Base-by-base conservation (phyloP, 2,329 filamentous ascomycete genomes). In the Penicillium digitatum region DNA sequence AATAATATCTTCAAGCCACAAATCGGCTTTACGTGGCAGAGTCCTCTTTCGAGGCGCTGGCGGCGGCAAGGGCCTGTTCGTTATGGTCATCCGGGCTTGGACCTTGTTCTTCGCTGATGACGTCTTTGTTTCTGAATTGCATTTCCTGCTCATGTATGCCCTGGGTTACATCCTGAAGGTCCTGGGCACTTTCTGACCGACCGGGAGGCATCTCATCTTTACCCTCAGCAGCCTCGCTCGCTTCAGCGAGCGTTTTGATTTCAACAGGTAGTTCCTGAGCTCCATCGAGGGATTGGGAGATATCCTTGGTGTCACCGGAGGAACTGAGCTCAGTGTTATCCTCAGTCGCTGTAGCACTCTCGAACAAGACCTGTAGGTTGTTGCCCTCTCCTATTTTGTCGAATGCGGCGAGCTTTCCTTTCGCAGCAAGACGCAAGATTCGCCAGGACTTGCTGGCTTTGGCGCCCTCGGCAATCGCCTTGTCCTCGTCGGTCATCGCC, bases 361-460 rank as follows among this genome's bases (percentile, higher is more conserved):
- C 74, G 55, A 81, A 79, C 56, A 82, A 74, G 56, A 74, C 71
- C 58, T 82, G 76, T 57, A 86, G 69, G 60, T 90, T 89, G 68
- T 88, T 88, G 38, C 88, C 86, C 61, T 91, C 87, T 52, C 96
- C 91, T 45, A 96, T 88, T 72, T 88, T 90, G 72, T 97, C 92
- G 71, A 97, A 94, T 20, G 85, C 77, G 42, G 84, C 82, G 62
- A 97, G 81, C 64, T 87, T 88, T 54, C 81, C 85, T 61, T 84
- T 85, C 53, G 88, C 86, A 10, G 90, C 88, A 60, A 95, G 83
- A 49, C 94, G 85, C 59, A 99, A 77, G 5, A 90, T 89, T 63
- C 92, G 84, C 94, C 94, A 99, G 54, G 86, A 88, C 72, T 95
- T 93, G 76, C 90, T 96, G 20, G 87, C 85, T 71, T 95, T 95